Base-by-base conservation (phyloP, 345 rosid species). In the Arabidopsis arenosa region DNA sequence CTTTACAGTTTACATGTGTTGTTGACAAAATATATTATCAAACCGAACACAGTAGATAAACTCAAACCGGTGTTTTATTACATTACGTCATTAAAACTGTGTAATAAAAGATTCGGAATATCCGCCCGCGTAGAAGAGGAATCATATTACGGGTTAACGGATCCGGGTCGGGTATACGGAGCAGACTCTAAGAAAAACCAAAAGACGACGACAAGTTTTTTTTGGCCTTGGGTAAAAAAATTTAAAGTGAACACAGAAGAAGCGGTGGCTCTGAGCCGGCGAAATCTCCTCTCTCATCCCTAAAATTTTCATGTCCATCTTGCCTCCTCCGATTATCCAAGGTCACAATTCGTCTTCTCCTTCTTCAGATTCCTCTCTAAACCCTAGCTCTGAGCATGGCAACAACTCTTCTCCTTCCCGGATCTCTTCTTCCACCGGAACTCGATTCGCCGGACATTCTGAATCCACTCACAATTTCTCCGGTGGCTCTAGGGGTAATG, bases 291-390 rank as follows among this genome's bases (percentile, higher is more conserved):
- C 41, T 63, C 44, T 37, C 52, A 80, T 80, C 77, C 76, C 71
- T 68, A 79, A 72, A 76, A 15, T 87, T 72, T 94, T 94, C 93
- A 94, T 92, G 98, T 92, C 96, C 98, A 90, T 92, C 95, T 89
- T 84, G 92, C 93, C 95, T 83, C 66, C 35, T 37, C 45, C 90
- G 65, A 82, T 85, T 61, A 61, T 82, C 32, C 85, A 83, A 86
- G 89, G 86, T 80, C 80, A 83, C 80, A 75, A 61, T 6, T 82
- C 93, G 58, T 84, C 89, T 40, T 68, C 96, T 30, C 69, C 83
- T 33, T 59, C 80, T 53, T 47, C 69, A 51, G 64, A 84, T 44
- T 75, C 73, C 13, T 55, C 80, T 81, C 80, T 56, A 59, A 85
- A 85, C 88, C 90, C 93, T 83, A 84, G 72, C 76, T 74, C 84